Evolutionary conservation across 2,329 filamentous ascomycete genomes (phyloP).

Genomic region (Diaporthe destruens): DNA sequence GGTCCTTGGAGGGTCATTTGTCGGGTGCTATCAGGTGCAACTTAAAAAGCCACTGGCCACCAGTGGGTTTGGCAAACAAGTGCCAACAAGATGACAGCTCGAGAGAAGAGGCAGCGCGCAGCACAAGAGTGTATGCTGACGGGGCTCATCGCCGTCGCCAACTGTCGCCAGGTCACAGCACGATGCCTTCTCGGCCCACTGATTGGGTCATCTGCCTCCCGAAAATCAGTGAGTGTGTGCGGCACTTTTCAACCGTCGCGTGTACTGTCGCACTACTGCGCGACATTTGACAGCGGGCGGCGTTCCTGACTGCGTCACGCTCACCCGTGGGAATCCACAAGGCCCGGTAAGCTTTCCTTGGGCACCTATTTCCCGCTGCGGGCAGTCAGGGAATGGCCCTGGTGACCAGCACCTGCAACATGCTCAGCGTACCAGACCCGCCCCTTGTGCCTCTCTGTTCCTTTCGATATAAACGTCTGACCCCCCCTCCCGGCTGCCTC

Average conservation of each 20-base stretch:
- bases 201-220: constrained; percentile 17
- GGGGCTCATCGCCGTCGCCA: not conserved
- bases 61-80: constrained; percentile 7
- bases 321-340: constrained; percentile 18
- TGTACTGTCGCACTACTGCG: constrained; percentile 22
- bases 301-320: constrained; percentile 17
- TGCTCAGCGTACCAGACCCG: constrained; percentile 8
- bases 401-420: not conserved
- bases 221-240: not conserved
- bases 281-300: constrained; percentile 18
- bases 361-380: not conserved
- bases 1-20: constrained; percentile 2
- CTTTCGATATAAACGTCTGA: not conserved
- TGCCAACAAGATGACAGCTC: constrained; percentile 20
- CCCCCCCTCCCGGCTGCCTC: not conserved
- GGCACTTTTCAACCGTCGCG: constrained; percentile 6
- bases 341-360: constrained; percentile 35
- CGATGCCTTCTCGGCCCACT: not conserved
- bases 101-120: not conserved
- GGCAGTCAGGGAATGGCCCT: constrained; percentile 35
- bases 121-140: not conserved
- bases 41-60: not conserved
- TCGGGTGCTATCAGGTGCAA: constrained; percentile 17
- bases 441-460: not conserved
- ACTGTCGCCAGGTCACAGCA: not conserved